Conservation (phyloP, 257 asterid species). For the Gynochthodes officinalis region DNA sequence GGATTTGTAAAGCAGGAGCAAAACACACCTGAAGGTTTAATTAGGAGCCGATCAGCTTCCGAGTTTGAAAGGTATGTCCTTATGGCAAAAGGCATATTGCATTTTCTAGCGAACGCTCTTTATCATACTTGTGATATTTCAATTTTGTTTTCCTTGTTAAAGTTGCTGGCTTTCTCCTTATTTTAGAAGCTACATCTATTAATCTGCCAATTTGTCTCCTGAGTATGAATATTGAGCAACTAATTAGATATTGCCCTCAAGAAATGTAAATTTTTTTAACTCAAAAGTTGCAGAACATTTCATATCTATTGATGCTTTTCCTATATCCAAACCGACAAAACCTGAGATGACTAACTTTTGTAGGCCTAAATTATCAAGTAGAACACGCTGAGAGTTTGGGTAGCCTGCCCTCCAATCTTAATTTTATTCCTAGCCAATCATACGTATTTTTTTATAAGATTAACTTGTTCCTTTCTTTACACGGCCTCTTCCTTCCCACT, state of each 20-base stretch:
- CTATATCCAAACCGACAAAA: background rate
- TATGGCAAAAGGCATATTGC: background rate
- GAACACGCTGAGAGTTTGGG: background rate
- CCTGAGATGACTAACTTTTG: background rate
- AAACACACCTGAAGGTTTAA: slow-evolving; percentile 54
- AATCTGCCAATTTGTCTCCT: background rate
- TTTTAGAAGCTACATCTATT: background rate
- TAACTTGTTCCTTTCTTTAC: background rate
- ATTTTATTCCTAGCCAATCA: background rate
- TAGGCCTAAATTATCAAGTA: background rate
- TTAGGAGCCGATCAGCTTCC: slow-evolving; percentile 56
- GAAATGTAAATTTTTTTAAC: background rate
- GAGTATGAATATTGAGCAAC: background rate
- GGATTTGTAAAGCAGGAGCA: slow-evolving; percentile 51
- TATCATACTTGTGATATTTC: background rate
- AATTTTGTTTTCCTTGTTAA: background rate
- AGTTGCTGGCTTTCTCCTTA: background rate
- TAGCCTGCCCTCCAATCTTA: background rate
- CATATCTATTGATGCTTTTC: background rate
- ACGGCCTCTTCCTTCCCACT: background rate
- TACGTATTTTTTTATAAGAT: background rate
- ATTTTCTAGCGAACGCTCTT: background rate
- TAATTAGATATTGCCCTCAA: background rate
- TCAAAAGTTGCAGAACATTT: background rate
- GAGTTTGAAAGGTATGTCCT: slow-evolving; percentile 67